These are phyloP conservation scores for Cornus controversa DNA, from an alignment of 148 eudicot species.

Conservation along the genomic window DNA sequence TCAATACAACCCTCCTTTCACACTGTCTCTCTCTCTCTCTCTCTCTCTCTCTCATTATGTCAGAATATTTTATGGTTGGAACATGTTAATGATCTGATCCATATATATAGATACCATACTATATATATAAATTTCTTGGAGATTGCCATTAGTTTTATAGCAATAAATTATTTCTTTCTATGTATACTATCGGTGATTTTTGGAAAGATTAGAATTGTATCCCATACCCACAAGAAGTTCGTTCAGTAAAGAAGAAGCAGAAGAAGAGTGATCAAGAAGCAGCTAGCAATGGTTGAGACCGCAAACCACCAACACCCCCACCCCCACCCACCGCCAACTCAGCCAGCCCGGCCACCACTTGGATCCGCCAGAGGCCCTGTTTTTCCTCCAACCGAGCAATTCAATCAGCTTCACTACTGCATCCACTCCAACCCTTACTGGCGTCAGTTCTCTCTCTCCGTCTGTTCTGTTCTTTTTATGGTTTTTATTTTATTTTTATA, in stretches of 20 bases:
- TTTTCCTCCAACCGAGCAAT: slow-evolving; percentile 76
- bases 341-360: slow-evolving; percentile 47
- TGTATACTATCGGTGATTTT: not conserved
- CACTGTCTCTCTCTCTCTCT: not conserved
- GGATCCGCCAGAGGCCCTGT: slow-evolving; percentile 71
- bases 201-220: too few relatives aligned
- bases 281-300: slow-evolving; percentile 45
- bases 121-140: not conserved
- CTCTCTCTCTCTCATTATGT: slow-evolving; percentile 1
- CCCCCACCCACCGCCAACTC: slow-evolving; percentile 31
- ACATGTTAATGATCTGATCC: slow-evolving; percentile 7
- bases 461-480: not conserved
- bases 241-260: not conserved
- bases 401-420: slow-evolving; percentile 77
- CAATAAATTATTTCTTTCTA: not conserved
- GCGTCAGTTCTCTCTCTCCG: slow-evolving; percentile 51
- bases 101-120: not conserved
- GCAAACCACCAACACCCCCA: slow-evolving; percentile 37
- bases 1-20: not conserved
- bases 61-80: not conserved
- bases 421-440: slow-evolving; percentile 95
- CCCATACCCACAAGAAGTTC: too few relatives aligned
- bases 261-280: not conserved
- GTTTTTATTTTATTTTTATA: not conserved
- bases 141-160: not conserved